phyloP scores from a whole-genome alignment of 179 eudicot genomes.

The Drosera spatulata region DNA sequence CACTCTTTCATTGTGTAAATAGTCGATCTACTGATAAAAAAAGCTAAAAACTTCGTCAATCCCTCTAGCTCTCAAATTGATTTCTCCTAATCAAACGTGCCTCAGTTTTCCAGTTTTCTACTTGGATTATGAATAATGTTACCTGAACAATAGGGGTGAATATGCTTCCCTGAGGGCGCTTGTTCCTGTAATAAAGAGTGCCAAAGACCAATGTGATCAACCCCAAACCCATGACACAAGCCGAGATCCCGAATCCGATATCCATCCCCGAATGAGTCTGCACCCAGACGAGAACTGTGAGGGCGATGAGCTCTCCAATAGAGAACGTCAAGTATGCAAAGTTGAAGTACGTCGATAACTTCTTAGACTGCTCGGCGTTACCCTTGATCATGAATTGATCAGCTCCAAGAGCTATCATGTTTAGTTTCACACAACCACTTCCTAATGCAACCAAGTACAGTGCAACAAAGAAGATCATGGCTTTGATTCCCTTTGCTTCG shows the following conservation, averaged over 20 bases:
- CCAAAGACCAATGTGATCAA: conserved; percentile 66
- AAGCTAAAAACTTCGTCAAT: neutral
- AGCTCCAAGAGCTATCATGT: conserved; percentile 93
- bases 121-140: neutral
- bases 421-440: conserved; percentile 93
- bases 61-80: too few species aligned
- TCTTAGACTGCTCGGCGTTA: conserved; percentile 40
- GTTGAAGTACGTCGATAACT: conserved; percentile 83
- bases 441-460: conserved; percentile 85
- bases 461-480: conserved; percentile 63
- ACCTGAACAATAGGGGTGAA: conserved; percentile 87
- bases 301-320: conserved; percentile 69
- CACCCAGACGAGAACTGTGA: conserved; percentile 78
- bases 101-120: too few species aligned
- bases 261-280: conserved; percentile 98
- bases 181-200: conserved; percentile 57
- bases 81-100: too few species aligned
- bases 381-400: conserved; percentile 49
- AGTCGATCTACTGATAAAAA: neutral
- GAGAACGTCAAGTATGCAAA: conserved; percentile 90
- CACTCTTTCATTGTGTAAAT: too few species aligned
- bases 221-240: conserved; percentile 82
- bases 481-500: conserved; percentile 60
- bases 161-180: conserved; percentile 76
- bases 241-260: conserved; percentile 83